Conservation (phyloP, 352 stramenopile species). For the Phytophthora macrochlamydospora region DNA sequence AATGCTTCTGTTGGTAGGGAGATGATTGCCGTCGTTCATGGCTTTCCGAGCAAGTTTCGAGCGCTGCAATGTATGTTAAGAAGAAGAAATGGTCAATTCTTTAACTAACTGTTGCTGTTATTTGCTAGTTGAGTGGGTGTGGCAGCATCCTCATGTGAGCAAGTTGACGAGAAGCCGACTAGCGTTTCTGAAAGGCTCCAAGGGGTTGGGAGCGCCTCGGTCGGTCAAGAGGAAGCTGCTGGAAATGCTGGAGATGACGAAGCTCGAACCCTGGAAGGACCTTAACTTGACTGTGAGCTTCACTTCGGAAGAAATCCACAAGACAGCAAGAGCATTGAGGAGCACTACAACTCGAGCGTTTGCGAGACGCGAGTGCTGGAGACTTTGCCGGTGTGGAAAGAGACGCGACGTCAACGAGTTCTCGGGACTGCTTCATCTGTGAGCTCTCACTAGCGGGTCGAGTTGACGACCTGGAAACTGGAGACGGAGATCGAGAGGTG, state of each 20-base stretch:
- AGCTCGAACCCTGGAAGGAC: conserved; percentile 52
- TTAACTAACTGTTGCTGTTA: background rate
- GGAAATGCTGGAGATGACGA: conserved; percentile 72
- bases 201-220: conserved; percentile 48
- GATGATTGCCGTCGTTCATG: conserved; percentile 75
- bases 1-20: conserved; percentile 44
- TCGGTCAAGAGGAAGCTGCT: conserved; percentile 76
- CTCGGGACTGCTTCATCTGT: conserved; percentile 47
- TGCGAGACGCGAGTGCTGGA: conserved; percentile 45
- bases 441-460: conserved; percentile 26
- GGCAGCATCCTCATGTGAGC: conserved; percentile 71
- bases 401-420: background rate
- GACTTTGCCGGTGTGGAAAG: conserved; percentile 3
- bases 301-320: conserved; percentile 47
- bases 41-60: conserved; percentile 77
- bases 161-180: conserved; percentile 56
- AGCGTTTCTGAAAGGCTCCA: conserved; percentile 32
- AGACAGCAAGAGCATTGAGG: conserved; percentile 34
- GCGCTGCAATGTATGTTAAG: conserved; percentile 70
- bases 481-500: conserved; percentile 4
- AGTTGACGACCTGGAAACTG: conserved; percentile 3
- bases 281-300: conserved; percentile 62
- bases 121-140: conserved; percentile 72
- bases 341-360: conserved; percentile 35
- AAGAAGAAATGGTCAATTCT: background rate